These are phyloP conservation scores for Cutaneotrichosporon sp. DNA, from an alignment of 1,284 basidiomycete species.

Conservation along the genomic window DNA sequence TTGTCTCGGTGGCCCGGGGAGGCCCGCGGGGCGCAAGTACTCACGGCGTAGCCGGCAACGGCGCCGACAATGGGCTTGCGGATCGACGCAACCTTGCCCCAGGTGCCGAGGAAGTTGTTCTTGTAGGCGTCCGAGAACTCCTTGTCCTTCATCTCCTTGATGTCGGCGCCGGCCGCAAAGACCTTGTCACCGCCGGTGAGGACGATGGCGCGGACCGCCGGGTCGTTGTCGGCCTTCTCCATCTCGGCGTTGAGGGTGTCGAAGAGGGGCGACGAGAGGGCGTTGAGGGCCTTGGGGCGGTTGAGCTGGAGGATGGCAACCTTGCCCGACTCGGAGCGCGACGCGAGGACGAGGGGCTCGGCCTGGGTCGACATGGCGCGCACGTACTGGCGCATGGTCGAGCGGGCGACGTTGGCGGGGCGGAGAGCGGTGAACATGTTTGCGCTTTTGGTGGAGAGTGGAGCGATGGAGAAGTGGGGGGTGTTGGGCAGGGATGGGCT, in stretches of 20 bases:
- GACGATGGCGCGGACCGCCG: conserved; percentile 77
- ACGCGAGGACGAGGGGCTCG: conserved; percentile 48
- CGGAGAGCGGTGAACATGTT: conserved; percentile 26
- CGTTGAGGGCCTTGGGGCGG: conserved; percentile 94
- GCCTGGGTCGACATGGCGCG: conserved; percentile 43
- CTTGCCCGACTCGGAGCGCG: conserved; percentile 52
- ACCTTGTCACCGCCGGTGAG: conserved; percentile 91
- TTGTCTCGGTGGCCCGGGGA: no score
- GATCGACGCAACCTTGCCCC: conserved; percentile 74
- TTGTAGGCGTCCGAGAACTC: conserved; percentile 84
- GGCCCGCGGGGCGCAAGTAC: no score
- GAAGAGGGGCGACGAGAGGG: conserved; percentile 79
- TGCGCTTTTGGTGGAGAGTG: conserved; percentile 8
- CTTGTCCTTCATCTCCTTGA: conserved; percentile 69
- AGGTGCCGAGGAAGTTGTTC: conserved; percentile 84
- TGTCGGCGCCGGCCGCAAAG: conserved; percentile 73
- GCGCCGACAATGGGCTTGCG: conserved; percentile 95
- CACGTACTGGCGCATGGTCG: conserved; percentile 19
- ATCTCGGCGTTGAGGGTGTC: conserved; percentile 75
- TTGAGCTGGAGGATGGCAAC: conserved; percentile 92
- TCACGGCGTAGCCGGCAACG: conserved; percentile 90
- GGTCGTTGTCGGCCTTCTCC: conserved; percentile 70
- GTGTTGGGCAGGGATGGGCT: not conserved
- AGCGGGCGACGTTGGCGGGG: conserved; percentile 25
- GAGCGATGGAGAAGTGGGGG: conserved; percentile 8